Conservation (phyloP, 176 grass and related monocot genomes). For the Microstegium vimineum region DNA sequence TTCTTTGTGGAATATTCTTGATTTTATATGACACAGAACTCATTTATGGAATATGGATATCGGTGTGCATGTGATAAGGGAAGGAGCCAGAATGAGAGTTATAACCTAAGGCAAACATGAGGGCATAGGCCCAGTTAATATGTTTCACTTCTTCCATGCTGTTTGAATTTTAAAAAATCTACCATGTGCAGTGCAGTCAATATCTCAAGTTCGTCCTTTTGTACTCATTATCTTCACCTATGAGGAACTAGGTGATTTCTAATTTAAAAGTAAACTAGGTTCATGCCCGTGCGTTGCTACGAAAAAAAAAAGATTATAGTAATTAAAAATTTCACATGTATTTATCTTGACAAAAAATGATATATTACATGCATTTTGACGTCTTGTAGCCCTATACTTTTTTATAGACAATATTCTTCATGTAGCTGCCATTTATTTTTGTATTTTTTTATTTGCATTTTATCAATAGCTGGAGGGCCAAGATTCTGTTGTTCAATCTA, state of each 20-base stretch:
- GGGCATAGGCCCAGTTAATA: neutral
- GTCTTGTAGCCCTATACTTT: too few relatives aligned
- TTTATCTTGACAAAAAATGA: too few relatives aligned
- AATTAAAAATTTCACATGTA: too few relatives aligned
- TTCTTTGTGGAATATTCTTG: neutral
- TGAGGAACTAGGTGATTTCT: neutral
- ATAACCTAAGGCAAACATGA: neutral
- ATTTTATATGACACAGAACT: neutral
- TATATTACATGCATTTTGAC: too few relatives aligned
- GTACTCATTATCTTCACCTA: neutral
- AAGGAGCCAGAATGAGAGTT: neutral
- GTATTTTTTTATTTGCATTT: too few relatives aligned
- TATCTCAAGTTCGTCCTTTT: neutral
- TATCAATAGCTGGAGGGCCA: too few relatives aligned
- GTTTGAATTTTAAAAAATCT: neutral
- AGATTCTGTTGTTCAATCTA: too few relatives aligned
- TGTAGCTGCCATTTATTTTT: too few relatives aligned
- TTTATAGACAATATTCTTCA: too few relatives aligned
- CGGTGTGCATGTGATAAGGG: neutral
- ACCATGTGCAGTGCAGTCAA: neutral
- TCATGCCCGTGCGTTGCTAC: too few relatives aligned
- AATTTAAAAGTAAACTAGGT: neutral
- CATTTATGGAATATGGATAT: neutral
- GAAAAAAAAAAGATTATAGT: too few relatives aligned
- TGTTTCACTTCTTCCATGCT: neutral